Base-by-base conservation (phyloP, 2,329 filamentous ascomycete genomes). In the Huntiella bhutanensis region DNA sequence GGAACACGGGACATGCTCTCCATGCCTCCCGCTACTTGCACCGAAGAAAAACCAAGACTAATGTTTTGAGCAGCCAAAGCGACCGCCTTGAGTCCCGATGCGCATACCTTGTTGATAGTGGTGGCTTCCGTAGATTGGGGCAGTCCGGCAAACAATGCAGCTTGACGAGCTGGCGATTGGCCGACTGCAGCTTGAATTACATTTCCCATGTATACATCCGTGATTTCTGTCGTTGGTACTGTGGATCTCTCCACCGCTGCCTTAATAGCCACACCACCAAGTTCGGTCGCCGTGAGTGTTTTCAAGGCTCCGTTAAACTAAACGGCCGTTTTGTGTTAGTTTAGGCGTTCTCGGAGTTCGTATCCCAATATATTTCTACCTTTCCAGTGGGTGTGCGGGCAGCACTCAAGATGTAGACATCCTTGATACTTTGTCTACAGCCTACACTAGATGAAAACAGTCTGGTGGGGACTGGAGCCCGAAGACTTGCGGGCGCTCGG, bases 101-200 rank as follows among this genome's bases (percentile, higher is more conserved):
- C 82, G 67, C 91, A 98, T 50, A 98, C 91, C 65, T 98, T 98
- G 71, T 98, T 98, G 63, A 98, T 80, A 12, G 91, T 96, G 43
- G 81, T 79, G 33, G 87, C 82, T 64, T 98, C 91, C 48, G 92
- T 73, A 5, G 71, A 75, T n/a, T 77, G 67, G 7, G 85, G 72
- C 3, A 96, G 74, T 2, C 87, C 87, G 3, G 91, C 85, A 57
- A 92, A 88, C 50, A 96, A 81, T 53, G 76, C 68, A 8, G 91
- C 91, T 65, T 98, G 91, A 42, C 91, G 77, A 16, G 91, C 88
- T 2, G 91, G 91, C 0, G 91, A 76, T 64, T 98, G 91, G 40
- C 91, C 91, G 4, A 91, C 73, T 13, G 73, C 74, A 39, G 72
- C 88, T 61, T 86, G 80, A 36, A 96, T 71, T 7, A 96, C 91